These are phyloP conservation scores for Phellopilus nigrolimitatus DNA, from an alignment of 1,284 basidiomycete genomes.

Conservation along the genomic window DNA sequence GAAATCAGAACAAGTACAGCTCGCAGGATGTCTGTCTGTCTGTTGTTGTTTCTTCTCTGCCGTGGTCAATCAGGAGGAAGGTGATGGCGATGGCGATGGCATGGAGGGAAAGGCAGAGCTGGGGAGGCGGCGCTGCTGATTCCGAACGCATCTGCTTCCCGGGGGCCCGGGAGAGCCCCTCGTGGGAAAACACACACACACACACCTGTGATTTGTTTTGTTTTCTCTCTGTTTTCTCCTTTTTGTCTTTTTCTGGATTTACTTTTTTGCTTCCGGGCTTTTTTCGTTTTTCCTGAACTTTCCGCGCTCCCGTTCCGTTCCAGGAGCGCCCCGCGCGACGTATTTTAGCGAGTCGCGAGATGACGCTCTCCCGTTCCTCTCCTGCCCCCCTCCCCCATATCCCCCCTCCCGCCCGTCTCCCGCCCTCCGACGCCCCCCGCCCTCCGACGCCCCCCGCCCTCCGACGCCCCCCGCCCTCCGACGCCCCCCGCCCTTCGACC, in stretches of 20 bases:
- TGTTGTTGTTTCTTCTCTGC: not conserved
- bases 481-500: not conserved
- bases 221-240: constrained; percentile 5
- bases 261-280: not conserved
- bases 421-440: no score
- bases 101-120: not conserved
- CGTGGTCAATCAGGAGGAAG: not conserved
- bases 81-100: not conserved
- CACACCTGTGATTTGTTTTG: not conserved
- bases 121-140: constrained; percentile 3
- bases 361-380: constrained; percentile 13
- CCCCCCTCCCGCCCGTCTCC: constrained; percentile 3
- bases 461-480: not conserved
- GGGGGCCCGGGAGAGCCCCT: not conserved
- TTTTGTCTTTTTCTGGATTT: constrained; percentile 6
- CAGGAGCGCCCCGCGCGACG: constrained; percentile 3
- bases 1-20: no score
- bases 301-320: not conserved
- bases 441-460: not conserved
- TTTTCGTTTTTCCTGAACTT: constrained; percentile 7
- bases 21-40: no score
- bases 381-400: constrained; percentile 9
- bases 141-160: not conserved
- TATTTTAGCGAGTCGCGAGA: constrained; percentile 12
- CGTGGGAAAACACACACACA: no score